Percentiles rank a stretch among this genome's conserved stretches.
Evolutionary conservation across 306 rosid genomes (phyloP).

Genomic region (Medicago lupulina): DNA sequence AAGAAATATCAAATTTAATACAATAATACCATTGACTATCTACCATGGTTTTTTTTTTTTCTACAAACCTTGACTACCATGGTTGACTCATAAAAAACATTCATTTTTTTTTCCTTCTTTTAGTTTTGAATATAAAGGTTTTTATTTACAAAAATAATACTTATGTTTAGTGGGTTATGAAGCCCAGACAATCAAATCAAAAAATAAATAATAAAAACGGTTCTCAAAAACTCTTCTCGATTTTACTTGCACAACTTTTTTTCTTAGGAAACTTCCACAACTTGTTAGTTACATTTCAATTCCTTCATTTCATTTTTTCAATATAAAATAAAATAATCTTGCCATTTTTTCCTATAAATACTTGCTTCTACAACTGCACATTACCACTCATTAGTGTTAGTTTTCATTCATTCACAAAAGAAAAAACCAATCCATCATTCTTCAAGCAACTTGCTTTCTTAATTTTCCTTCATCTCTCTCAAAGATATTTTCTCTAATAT

Average conservation of each 20-base stretch:
- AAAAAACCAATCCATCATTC: not conserved
- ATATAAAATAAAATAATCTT: not conserved
- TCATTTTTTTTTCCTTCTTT: too few species aligned
- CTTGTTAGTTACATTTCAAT: slow-evolving; percentile 18
- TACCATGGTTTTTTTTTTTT: too few species aligned
- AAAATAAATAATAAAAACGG: not conserved
- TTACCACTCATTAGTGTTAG: not conserved
- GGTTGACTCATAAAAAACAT: too few species aligned
- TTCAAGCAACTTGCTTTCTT: not conserved
- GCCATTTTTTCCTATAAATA: slow-evolving; percentile 3
- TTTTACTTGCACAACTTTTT: not conserved
- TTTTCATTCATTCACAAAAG: not conserved
- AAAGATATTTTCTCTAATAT: slow-evolving; percentile 24
- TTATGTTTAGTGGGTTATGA: too few species aligned
- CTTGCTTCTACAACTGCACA: not conserved
- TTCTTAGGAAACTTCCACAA: not conserved
- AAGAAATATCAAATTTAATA: too few species aligned
- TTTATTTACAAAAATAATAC: too few species aligned
- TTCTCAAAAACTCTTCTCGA: not conserved
- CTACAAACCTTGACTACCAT: too few species aligned
- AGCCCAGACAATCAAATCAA: not conserved
- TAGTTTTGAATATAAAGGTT: too few species aligned
- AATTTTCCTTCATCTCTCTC: not conserved
- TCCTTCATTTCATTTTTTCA: not conserved
- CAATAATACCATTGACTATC: too few species aligned